Conservation (phyloP, 345 rosid species). For the Salix brachista region DNA sequence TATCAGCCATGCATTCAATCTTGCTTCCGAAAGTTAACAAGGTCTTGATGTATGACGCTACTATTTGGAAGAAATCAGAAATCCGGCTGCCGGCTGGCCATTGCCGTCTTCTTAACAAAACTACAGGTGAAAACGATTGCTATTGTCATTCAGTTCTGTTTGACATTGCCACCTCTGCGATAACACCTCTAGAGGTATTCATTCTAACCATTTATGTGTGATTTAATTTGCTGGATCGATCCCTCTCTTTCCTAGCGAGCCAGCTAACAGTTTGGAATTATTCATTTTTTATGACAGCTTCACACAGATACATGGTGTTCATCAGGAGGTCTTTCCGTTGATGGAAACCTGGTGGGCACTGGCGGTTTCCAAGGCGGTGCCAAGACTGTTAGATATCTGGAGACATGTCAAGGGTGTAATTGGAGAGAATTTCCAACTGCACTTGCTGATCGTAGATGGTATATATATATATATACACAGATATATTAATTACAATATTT, state of each 20-base stretch:
- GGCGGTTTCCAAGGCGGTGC: constrained; percentile 75
- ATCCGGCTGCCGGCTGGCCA: constrained; percentile 30
- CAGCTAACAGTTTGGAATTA: not conserved
- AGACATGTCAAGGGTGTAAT: constrained; percentile 28
- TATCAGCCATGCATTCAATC: constrained; percentile 78
- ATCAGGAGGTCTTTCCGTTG: constrained; percentile 65
- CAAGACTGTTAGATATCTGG: constrained; percentile 54
- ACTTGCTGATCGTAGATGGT: constrained; percentile 74
- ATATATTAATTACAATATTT: too few relatives aligned
- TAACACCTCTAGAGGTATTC: constrained; percentile 51
- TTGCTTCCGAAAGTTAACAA: constrained; percentile 57
- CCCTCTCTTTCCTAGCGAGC: not conserved
- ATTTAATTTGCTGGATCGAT: not conserved
- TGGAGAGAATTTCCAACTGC: constrained; percentile 72
- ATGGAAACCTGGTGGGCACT: constrained; percentile 68
- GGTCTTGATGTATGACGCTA: constrained; percentile 70
- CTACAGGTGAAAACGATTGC: constrained; percentile 47
- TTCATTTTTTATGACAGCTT: constrained; percentile 28
- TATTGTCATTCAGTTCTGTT: constrained; percentile 59
- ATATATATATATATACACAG: too few relatives aligned
- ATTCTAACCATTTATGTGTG: not conserved
- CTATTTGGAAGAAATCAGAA: constrained; percentile 54
- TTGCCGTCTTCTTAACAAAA: constrained; percentile 36
- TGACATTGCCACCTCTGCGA: constrained; percentile 39
- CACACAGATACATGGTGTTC: constrained; percentile 93